Conservation (phyloP, 352 stramenopile species). For the Phytophthora syringae region DNA sequence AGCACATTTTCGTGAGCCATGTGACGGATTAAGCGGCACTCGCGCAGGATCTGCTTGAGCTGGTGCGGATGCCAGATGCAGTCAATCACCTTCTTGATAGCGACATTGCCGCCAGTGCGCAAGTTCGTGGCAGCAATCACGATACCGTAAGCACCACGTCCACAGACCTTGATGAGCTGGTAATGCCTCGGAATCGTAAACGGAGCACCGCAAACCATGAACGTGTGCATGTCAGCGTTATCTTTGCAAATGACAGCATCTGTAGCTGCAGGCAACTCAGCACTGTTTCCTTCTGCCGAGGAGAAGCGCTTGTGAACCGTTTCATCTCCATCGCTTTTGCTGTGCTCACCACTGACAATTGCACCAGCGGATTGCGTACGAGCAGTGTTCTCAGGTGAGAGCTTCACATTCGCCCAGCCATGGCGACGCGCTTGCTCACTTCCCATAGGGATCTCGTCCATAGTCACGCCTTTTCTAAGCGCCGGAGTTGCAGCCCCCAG, state of each 20-base stretch:
- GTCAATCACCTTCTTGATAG: slow-evolving; percentile 93
- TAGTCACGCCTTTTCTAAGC: slow-evolving; percentile 36
- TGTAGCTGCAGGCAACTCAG: slow-evolving; percentile 27
- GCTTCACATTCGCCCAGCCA: slow-evolving; percentile 83
- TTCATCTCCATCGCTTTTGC: slow-evolving; percentile 36
- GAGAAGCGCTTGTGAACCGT: slow-evolving; percentile 52
- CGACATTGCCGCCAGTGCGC: slow-evolving; percentile 82
- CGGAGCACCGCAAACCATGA: slow-evolving; percentile 89
- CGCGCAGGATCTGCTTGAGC: slow-evolving; percentile 90
- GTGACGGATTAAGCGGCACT: slow-evolving; percentile 85
- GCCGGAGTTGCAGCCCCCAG: slow-evolving; percentile 48
- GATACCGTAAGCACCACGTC: slow-evolving; percentile 88
- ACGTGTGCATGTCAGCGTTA: slow-evolving; percentile 89
- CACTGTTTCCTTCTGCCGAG: slow-evolving; percentile 25
- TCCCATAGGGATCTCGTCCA: slow-evolving; percentile 47
- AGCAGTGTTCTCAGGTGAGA: slow-evolving; percentile 62
- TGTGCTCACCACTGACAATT: slow-evolving; percentile 31
- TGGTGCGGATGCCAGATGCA: slow-evolving; percentile 91
- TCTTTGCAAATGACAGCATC: slow-evolving; percentile 85
- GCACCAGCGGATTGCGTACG: slow-evolving; percentile 68
- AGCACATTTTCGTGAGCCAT: slow-evolving; percentile 88
- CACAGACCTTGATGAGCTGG: slow-evolving; percentile 90
- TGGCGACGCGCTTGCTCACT: slow-evolving; percentile 57
- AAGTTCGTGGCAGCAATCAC: slow-evolving; percentile 89
- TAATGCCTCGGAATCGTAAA: slow-evolving; percentile 90